Evolutionary conservation across 208 protist species (phyloP).

Genomic region (Crithidia thermophila): DNA sequence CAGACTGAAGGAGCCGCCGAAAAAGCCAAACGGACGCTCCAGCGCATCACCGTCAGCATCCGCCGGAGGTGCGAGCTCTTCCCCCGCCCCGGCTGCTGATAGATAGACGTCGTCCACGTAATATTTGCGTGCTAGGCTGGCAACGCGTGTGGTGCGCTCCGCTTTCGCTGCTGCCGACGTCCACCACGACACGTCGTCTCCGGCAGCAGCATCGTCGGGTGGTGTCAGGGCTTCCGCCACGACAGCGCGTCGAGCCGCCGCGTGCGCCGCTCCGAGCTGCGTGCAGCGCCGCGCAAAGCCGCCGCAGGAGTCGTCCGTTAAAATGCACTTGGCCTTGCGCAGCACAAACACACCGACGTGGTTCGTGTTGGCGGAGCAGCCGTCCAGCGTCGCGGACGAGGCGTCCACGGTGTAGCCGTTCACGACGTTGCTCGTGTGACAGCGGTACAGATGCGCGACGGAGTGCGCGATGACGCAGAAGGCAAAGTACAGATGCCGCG

Average conservation of each 20-base stretch:
- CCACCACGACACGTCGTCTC: not conserved
- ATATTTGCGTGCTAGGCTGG: conserved; percentile 5
- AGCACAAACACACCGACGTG: conserved; percentile 77
- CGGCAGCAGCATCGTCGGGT: not conserved
- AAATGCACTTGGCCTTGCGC: conserved; percentile 68
- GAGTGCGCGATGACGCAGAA: conserved; percentile 80
- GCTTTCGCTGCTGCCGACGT: conserved; percentile 6
- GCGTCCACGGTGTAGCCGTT: conserved; percentile 86
- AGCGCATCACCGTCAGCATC: not conserved
- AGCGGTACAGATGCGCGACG: conserved; percentile 67
- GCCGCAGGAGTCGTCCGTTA: conserved; percentile 46
- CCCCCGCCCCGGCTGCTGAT: not conserved
- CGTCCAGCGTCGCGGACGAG: conserved; percentile 65
- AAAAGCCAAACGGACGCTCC: conserved; percentile 33
- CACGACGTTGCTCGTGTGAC: conserved; percentile 67
- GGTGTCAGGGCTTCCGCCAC: not conserved
- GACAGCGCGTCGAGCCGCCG: conserved; percentile 16
- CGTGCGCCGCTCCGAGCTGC: conserved; percentile 31
- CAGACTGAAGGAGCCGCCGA: conserved; percentile 63
- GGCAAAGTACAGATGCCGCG: conserved; percentile 70
- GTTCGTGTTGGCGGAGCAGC: conserved; percentile 59
- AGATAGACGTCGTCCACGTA: not conserved
- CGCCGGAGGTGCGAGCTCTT: not conserved
- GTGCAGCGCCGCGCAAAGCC: conserved; percentile 40
- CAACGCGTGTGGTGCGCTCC: not conserved